Evolutionary conservation across 208 protist genomes (phyloP), one percentile per base, ranked within the genome.

Genomic region (Porcisia hertigi): DNA sequence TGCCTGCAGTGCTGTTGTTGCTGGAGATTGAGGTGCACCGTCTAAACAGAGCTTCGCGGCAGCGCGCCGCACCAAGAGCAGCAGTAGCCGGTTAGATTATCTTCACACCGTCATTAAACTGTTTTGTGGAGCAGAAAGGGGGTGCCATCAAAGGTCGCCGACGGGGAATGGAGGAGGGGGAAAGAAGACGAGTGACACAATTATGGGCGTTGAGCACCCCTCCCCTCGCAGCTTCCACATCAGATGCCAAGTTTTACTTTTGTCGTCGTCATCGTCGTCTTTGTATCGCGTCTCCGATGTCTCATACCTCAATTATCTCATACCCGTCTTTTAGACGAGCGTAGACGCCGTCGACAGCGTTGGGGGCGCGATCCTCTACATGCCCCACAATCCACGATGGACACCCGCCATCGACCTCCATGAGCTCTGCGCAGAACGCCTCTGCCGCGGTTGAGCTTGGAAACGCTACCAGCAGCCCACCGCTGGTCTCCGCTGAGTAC

Each of bases 401-500:
- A 63, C 59, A 77, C 53, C 88, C 85, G 52, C 82, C 83, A 67
- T 98, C 97, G 18, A 85, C 54, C 54, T 89, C 86, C 36, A 83
- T 57, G 39, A 99, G 71, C 7, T 94, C 95, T 18, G 55, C 65
- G 25, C 89, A 86, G 60, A 93, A 98, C 1, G 49, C 57, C 63
- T 95, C 75, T 6, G 98, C 98, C 20, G 79, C 78, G 11, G 66
- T 75, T 11, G 36, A 12, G 73, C 57, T 82, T 0, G 86, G 69
- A 36, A 99, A 76, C 49, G 89, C 89, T 20, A 99, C 88, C 2
- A 99, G 84, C 30, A 99, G 79, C 7, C 98, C 98, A 43, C 98
- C 98, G 63, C 96, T 98, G 0, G 98, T 99, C 76, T 99, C 97
- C 0, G 97, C 96, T 8, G 93, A 95, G 67, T 93, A 91, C 25